These are phyloP conservation scores for Didymella pomorum DNA, from an alignment of 2,329 filamentous ascomycete genomes.

Conservation along the genomic window DNA sequence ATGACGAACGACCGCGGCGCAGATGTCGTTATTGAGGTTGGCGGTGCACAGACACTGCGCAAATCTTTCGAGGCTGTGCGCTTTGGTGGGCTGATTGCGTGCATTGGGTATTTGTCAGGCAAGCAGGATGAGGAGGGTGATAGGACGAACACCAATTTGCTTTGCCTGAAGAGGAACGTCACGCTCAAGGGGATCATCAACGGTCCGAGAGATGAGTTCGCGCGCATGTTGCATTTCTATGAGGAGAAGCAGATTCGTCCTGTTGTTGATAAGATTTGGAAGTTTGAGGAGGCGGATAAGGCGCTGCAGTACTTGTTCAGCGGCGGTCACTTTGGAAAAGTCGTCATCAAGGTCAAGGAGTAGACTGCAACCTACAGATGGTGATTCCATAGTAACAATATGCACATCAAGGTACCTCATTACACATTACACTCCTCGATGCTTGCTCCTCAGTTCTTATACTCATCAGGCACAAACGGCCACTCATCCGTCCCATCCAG, in stretches of 20 bases:
- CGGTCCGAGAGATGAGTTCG: constrained; percentile 65
- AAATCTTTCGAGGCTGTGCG: constrained; percentile 55
- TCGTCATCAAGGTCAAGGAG: constrained; percentile 45
- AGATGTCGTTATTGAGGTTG: constrained; percentile 61
- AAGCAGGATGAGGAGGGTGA: constrained; percentile 65
- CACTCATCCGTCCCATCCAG: constrained; percentile 59
- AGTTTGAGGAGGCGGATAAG: constrained; percentile 45
- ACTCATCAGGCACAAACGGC: constrained; percentile 46
- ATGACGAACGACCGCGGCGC: constrained; percentile 53
- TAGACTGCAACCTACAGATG: not conserved
- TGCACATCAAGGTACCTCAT: constrained; percentile 2
- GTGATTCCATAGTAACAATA: not conserved
- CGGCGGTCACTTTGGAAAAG: constrained; percentile 53
- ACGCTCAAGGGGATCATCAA: constrained; percentile 68
- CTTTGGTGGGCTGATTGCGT: constrained; percentile 53
- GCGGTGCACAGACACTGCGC: constrained; percentile 60
- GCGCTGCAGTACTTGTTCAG: constrained; percentile 43
- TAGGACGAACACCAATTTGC: constrained; percentile 67
- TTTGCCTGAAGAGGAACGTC: constrained; percentile 60
- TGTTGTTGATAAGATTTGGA: constrained; percentile 53
- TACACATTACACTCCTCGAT: not conserved
- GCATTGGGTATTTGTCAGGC: constrained; percentile 56
- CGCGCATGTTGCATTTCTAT: constrained; percentile 55
- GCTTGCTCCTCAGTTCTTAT: constrained; percentile 17
- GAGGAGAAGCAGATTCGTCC: constrained; percentile 52